Evolutionary conservation across 352 stramenopile species (phyloP).

Genomic region (Pythium coloratum): DNA sequence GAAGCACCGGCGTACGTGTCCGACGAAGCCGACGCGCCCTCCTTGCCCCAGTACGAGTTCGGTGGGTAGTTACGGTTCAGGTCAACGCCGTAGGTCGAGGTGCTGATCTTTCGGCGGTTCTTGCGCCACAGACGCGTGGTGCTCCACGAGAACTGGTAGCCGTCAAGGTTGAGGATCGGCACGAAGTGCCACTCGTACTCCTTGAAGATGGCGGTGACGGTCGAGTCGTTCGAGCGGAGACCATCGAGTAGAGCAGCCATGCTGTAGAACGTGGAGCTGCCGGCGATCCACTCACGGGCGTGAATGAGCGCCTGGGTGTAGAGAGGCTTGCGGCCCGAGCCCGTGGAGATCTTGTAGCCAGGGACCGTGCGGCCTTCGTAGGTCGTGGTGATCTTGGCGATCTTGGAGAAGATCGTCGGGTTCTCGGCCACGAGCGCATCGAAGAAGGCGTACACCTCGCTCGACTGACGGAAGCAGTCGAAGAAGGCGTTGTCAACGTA

Average conservation of each 20-base stretch:
- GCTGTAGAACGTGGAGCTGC: slow-evolving; percentile 25
- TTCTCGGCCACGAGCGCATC: slow-evolving; percentile 27
- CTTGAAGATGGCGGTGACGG: slow-evolving; percentile 22
- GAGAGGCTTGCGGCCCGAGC: slow-evolving; percentile 14
- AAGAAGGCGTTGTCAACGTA: slow-evolving; percentile 35
- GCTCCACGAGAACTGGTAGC: slow-evolving; percentile 20
- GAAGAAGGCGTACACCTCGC: slow-evolving; percentile 28
- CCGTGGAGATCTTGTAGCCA: slow-evolving; percentile 33
- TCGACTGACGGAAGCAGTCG: slow-evolving; percentile 31
- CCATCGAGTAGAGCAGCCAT: slow-evolving; percentile 28
- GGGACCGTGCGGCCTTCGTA: slow-evolving; percentile 23
- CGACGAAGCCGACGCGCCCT: background rate
- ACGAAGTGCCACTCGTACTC: slow-evolving; percentile 35
- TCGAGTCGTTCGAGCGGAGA: slow-evolving; percentile 16
- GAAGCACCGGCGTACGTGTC: slow-evolving; percentile 25
- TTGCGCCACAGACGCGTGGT: slow-evolving; percentile 30
- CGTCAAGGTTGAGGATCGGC: slow-evolving; percentile 35
- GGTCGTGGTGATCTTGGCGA: slow-evolving; percentile 22
- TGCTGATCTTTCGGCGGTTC: slow-evolving; percentile 26
- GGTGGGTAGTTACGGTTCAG: slow-evolving; percentile 35
- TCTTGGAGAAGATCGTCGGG: slow-evolving; percentile 28
- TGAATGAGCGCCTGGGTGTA: slow-evolving; percentile 30
- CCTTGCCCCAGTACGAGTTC: slow-evolving; percentile 18
- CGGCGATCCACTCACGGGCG: slow-evolving; percentile 30
- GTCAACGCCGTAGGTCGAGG: slow-evolving; percentile 26